Conservation (phyloP, 1,284 basidiomycete genomes). For the Chondrostereum purpureum region DNA sequence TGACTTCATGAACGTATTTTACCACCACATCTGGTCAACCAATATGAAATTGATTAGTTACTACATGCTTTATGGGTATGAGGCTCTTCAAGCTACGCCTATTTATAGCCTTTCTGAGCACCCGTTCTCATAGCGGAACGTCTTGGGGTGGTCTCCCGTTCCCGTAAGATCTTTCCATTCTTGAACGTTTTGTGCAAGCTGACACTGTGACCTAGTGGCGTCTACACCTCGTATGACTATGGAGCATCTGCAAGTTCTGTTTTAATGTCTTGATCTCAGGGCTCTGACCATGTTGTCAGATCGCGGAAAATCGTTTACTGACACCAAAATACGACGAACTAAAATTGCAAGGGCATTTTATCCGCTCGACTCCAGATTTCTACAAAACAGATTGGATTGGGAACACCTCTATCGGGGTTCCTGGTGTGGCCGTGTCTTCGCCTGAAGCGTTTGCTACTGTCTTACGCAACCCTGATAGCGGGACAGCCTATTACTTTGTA, state of each 20-base stretch:
- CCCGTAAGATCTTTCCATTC: conserved; percentile 30
- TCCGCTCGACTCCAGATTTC: conserved; percentile 51
- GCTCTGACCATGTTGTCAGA: not conserved
- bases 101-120: not conserved
- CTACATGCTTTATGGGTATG: conserved; percentile 74
- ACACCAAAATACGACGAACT: conserved; percentile 47
- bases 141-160: conserved; percentile 74
- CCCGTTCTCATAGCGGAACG: conserved; percentile 43
- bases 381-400: conserved; percentile 52
- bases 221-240: conserved; percentile 66
- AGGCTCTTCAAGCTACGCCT: conserved; percentile 14
- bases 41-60: conserved; percentile 74
- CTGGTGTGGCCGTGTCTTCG: conserved; percentile 24
- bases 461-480: conserved; percentile 58
- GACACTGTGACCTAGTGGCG: conserved; percentile 9
- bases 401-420: conserved; percentile 17
- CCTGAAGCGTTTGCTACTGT: conserved; percentile 41
- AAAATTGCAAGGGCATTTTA: conserved; percentile 53
- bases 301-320: conserved; percentile 41
- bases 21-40: conserved; percentile 67
- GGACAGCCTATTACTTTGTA: conserved; percentile 60
- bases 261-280: not conserved
- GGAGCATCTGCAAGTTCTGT: conserved; percentile 39
- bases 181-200: not conserved
- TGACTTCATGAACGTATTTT: conserved; percentile 70